Conservation (phyloP, 1,284 basidiomycete species). For the Naganishia sp. region DNA sequence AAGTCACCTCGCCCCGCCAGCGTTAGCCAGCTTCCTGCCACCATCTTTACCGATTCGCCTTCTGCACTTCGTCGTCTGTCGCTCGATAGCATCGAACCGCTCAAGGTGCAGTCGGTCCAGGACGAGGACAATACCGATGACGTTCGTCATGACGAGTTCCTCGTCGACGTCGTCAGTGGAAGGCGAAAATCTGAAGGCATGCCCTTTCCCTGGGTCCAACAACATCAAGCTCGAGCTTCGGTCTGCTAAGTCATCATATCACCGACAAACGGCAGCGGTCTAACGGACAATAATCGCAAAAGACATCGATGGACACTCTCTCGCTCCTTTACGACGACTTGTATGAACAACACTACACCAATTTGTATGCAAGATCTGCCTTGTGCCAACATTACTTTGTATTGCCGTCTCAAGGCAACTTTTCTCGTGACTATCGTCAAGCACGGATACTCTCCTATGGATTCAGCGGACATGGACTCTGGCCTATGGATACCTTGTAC, state of each 20-base stretch:
- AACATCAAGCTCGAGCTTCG: background rate
- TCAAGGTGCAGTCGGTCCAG: background rate
- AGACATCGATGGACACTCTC: too few species aligned
- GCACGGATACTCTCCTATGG: background rate
- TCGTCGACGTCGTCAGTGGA: background rate
- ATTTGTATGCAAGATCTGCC: background rate
- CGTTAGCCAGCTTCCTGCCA: conserved; percentile 2
- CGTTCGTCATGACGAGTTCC: background rate
- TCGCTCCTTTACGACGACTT: background rate
- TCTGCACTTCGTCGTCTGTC: background rate
- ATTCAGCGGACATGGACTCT: background rate
- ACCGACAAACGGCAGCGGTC: background rate
- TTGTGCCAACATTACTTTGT: background rate
- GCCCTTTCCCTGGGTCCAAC: conserved; percentile 1
- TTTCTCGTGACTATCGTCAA: background rate
- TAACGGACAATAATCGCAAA: conserved; percentile 1
- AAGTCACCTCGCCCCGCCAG: conserved; percentile 4
- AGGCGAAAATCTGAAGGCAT: conserved; percentile 20
- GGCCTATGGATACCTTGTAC: too few species aligned
- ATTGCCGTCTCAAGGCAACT: background rate
- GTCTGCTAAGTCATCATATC: background rate
- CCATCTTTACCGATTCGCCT: background rate
- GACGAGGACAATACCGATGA: background rate
- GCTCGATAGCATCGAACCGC: background rate
- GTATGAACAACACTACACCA: background rate